phyloP scores from a whole-genome alignment of 106 monocot species.

The Phalaenopsis aphrodite region DNA sequence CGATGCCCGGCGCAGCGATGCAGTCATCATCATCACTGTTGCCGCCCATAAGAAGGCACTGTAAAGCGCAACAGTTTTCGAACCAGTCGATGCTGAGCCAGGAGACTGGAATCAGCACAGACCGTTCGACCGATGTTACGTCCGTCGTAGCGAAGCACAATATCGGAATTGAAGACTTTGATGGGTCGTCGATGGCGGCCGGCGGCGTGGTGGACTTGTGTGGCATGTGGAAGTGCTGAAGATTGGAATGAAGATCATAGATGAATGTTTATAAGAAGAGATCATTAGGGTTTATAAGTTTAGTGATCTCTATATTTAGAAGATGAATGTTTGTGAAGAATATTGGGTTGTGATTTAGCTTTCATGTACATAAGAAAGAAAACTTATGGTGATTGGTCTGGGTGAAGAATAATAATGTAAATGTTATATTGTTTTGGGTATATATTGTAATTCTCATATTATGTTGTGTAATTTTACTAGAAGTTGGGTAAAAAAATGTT shows the following conservation, averaged over 20 bases:
- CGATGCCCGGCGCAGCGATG: background rate
- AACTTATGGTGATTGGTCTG: too few relatives aligned
- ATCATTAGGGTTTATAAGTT: too few relatives aligned
- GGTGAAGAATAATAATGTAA: too few relatives aligned
- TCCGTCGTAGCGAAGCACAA: background rate
- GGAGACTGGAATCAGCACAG: background rate
- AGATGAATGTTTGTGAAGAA: too few relatives aligned
- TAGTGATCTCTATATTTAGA: too few relatives aligned
- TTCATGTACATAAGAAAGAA: too few relatives aligned
- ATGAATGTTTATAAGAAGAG: too few relatives aligned
- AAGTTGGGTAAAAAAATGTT: too few relatives aligned
- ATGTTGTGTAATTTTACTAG: too few relatives aligned
- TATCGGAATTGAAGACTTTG: background rate
- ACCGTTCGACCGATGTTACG: background rate
- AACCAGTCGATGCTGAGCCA: slow-evolving; percentile 4
- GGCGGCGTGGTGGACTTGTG: background rate
- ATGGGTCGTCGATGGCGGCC: background rate
- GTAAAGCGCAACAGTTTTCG: background rate
- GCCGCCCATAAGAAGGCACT: background rate
- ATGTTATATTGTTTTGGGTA: too few relatives aligned
- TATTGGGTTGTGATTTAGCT: too few relatives aligned
- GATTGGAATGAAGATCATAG: background rate
- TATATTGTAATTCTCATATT: too few relatives aligned
- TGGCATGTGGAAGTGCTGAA: background rate
- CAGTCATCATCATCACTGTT: background rate